A percentile compares a stretch with the other conserved stretches of the same genome.
phyloP scores from a whole-genome alignment of 1,284 basidiomycete species.

The Stereum hirsutum region DNA sequence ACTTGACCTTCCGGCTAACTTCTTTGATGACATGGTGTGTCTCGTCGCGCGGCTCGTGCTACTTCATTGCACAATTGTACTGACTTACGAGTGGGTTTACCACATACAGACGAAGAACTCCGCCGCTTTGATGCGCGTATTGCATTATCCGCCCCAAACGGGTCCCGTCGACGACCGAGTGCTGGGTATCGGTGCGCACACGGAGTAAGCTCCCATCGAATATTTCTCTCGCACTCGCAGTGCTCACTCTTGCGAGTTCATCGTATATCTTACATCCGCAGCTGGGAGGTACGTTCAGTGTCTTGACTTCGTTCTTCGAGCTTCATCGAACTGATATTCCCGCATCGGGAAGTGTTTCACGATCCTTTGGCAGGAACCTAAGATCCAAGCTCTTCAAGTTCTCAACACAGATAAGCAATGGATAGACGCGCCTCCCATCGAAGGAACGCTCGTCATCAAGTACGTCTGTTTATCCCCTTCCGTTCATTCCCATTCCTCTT shows the following conservation, averaged over 20 bases:
- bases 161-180: slow-evolving; percentile 49
- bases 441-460: slow-evolving; percentile 62
- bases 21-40: slow-evolving; percentile 72
- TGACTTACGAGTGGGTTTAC: not conserved
- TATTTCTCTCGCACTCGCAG: not conserved
- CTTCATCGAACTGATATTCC: not conserved
- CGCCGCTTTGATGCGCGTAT: slow-evolving; percentile 73
- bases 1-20: slow-evolving; percentile 64
- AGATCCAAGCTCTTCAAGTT: slow-evolving; percentile 47
- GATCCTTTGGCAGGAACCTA: slow-evolving; percentile 70
- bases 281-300: slow-evolving; percentile 41
- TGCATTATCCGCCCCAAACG: slow-evolving; percentile 76
- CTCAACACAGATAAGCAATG: slow-evolving; percentile 42
- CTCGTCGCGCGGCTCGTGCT: not conserved
- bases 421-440: slow-evolving; percentile 46
- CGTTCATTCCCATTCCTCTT: not conserved
- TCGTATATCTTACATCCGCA: no score
- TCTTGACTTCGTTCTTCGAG: not conserved
- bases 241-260: not conserved
- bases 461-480: slow-evolving; percentile 20
- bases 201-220: slow-evolving; percentile 39
- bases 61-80: not conserved
- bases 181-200: slow-evolving; percentile 79
- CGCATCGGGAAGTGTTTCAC: slow-evolving; percentile 62
- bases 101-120: slow-evolving; percentile 41